phyloP scores from a whole-genome alignment of 352 stramenopile genomes.

The Phytophthora quininea region DNA sequence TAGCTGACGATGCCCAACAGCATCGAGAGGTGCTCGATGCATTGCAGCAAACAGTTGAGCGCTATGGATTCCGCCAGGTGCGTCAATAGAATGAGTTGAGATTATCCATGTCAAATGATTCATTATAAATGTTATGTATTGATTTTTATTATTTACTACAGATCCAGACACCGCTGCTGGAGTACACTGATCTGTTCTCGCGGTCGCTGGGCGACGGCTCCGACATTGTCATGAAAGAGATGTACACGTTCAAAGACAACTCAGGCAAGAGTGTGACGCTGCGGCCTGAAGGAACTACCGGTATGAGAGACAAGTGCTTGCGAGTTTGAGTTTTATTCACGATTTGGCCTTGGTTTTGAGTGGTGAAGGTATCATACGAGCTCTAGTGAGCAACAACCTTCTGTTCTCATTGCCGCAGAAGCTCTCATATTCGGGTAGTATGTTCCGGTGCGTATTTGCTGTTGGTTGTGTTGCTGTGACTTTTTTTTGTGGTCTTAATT shows the following conservation, averaged over 20 bases:
- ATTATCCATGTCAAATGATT: background rate
- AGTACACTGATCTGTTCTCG: slow-evolving; percentile 87
- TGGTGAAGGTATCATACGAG: slow-evolving; percentile 69
- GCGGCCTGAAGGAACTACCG: slow-evolving; percentile 84
- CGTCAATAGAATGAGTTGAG: background rate
- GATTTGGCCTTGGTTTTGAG: no score
- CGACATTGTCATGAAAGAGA: slow-evolving; percentile 92
- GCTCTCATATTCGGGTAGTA: slow-evolving; percentile 84
- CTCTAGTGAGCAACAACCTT: slow-evolving; percentile 81
- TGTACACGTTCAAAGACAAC: slow-evolving; percentile 91
- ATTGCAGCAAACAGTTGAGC: slow-evolving; percentile 60
- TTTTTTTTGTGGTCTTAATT: slow-evolving; percentile 5
- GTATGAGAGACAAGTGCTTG: slow-evolving; percentile 21
- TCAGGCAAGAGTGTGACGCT: slow-evolving; percentile 87
- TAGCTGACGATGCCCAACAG: slow-evolving; percentile 64
- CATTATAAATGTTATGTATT: background rate
- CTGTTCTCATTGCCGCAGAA: slow-evolving; percentile 80
- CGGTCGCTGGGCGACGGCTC: slow-evolving; percentile 83
- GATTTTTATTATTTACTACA: slow-evolving; percentile 15
- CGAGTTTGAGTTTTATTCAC: background rate
- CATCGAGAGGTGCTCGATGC: slow-evolving; percentile 64
- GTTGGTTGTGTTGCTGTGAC: background rate
- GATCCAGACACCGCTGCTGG: slow-evolving; percentile 86
- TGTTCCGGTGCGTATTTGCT: slow-evolving; percentile 71
- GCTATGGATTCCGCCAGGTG: slow-evolving; percentile 84